These are phyloP conservation scores for Vararia minispora DNA, from an alignment of 768 basidiomycete species.

Conservation along the genomic window DNA sequence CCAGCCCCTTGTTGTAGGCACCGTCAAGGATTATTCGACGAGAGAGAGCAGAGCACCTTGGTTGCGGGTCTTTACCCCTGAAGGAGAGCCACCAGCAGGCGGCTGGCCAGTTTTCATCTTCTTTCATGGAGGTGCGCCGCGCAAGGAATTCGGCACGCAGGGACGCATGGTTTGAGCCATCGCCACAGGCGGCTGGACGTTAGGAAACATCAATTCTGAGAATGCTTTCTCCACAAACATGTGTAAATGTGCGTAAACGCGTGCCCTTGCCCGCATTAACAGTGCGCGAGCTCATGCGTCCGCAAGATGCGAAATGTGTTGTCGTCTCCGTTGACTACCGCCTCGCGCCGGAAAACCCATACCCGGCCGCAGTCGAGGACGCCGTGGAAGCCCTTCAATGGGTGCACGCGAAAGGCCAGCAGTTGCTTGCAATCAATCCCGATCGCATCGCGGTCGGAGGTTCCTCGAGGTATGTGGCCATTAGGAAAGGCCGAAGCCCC, in stretches of 20 bases:
- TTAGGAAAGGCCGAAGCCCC: not conserved
- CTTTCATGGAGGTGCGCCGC: constrained; percentile 55
- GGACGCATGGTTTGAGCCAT: not conserved
- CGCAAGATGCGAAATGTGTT: constrained; percentile 45
- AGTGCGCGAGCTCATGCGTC: no score
- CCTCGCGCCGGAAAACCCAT: constrained; percentile 58
- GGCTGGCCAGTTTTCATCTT: constrained; percentile 70
- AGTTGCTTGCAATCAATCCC: constrained; percentile 35
- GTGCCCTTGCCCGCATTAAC: not conserved
- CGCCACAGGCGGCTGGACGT: constrained; percentile 59
- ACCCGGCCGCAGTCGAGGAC: constrained; percentile 63
- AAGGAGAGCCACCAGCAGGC: constrained; percentile 31
- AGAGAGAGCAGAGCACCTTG: no score
- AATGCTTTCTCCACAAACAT: constrained; percentile 52
- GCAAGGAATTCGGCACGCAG: not conserved
- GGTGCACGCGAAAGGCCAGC: constrained; percentile 38
- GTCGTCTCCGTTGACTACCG: constrained; percentile 62
- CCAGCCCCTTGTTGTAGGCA: constrained; percentile 42
- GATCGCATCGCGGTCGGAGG: constrained; percentile 60
- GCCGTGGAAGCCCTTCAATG: constrained; percentile 57
- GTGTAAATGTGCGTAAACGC: constrained; percentile 35
- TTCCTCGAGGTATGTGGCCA: constrained; percentile 43
- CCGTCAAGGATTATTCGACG: constrained; percentile 39
- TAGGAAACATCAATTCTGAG: constrained; percentile 52
- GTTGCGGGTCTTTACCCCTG: constrained; percentile 57